Evolutionary conservation across 768 basidiomycete genomes (phyloP).

Genomic region (Panaeolus papilionaceus): DNA sequence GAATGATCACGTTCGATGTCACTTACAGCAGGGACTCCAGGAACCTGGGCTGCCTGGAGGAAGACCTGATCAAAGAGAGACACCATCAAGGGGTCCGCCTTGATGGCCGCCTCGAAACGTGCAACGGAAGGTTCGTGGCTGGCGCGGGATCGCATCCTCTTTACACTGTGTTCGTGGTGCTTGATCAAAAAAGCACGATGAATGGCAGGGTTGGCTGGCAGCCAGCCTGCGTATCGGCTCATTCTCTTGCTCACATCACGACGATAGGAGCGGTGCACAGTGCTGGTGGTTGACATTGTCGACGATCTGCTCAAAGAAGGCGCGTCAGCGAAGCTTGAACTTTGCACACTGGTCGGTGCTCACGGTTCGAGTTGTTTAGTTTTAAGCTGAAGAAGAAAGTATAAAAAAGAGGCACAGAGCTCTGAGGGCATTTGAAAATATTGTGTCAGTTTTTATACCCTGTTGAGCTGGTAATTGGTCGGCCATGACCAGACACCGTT

Average conservation of each 20-base stretch:
- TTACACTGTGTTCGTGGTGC: neutral
- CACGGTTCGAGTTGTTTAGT: neutral
- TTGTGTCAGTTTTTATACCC: neutral
- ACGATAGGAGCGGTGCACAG: neutral
- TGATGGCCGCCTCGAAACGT: slow-evolving; percentile 2
- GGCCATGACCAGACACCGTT: neutral
- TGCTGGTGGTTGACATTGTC: neutral
- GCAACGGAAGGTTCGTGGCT: neutral
- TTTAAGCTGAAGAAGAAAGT: neutral
- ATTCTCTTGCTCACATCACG: slow-evolving; percentile 4
- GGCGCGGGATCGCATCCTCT: neutral
- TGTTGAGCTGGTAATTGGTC: neutral
- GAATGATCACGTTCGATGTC: neutral
- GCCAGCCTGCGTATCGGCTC: slow-evolving; percentile 10
- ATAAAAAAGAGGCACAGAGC: neutral
- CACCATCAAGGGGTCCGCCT: neutral
- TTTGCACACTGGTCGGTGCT: neutral
- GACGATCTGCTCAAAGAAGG: neutral
- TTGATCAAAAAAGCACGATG: slow-evolving; percentile 6
- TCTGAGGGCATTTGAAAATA: neutral
- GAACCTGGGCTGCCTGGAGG: neutral
- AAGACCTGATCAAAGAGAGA: slow-evolving; percentile 1
- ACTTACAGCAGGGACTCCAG: slow-evolving; percentile 1
- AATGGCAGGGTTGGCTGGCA: slow-evolving; percentile 8
- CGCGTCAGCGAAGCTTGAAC: neutral